Evolutionary conservation across 2,329 filamentous ascomycete species (phyloP).

Genomic region (Nannizziopsis arthrosporioides): DNA sequence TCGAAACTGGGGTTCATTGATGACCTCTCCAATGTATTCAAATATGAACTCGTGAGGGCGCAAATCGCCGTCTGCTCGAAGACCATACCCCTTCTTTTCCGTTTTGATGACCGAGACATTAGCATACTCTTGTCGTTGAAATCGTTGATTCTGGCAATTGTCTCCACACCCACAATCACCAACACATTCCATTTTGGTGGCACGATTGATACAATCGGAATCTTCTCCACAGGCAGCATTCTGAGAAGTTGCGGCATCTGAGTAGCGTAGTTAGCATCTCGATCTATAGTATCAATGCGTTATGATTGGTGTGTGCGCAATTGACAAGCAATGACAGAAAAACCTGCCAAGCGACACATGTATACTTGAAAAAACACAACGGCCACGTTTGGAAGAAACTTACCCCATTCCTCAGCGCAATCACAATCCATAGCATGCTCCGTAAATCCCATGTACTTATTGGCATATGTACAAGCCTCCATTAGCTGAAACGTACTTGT

Average conservation of each 20-base stretch:
- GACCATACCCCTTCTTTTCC: slow-evolving; percentile 91
- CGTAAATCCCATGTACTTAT: slow-evolving; percentile 80
- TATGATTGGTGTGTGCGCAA: background rate
- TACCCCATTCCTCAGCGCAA: slow-evolving; percentile 90
- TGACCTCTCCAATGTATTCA: slow-evolving; percentile 97
- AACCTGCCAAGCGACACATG: too few species aligned
- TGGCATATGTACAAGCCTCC: slow-evolving; percentile 75
- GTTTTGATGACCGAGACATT: slow-evolving; percentile 92
- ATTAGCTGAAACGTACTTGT: slow-evolving; percentile 68
- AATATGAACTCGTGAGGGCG: slow-evolving; percentile 84
- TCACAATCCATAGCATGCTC: slow-evolving; percentile 94
- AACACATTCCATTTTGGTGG: slow-evolving; percentile 93
- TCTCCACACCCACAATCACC: slow-evolving; percentile 77
- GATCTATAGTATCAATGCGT: background rate
- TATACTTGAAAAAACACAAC: too few species aligned
- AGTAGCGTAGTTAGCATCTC: slow-evolving; percentile 20
- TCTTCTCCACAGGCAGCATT: slow-evolving; percentile 91
- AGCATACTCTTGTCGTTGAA: slow-evolving; percentile 81
- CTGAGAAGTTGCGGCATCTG: slow-evolving; percentile 40
- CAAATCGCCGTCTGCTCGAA: slow-evolving; percentile 68
- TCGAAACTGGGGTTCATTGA: slow-evolving; percentile 82
- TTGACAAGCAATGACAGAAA: background rate
- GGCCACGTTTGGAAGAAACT: slow-evolving; percentile 29
- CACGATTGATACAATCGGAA: slow-evolving; percentile 96
- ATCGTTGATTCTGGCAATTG: slow-evolving; percentile 86